These are phyloP conservation scores for Cercospora zeina DNA, from an alignment of 2,329 filamentous ascomycete genomes.

Conservation along the genomic window DNA sequence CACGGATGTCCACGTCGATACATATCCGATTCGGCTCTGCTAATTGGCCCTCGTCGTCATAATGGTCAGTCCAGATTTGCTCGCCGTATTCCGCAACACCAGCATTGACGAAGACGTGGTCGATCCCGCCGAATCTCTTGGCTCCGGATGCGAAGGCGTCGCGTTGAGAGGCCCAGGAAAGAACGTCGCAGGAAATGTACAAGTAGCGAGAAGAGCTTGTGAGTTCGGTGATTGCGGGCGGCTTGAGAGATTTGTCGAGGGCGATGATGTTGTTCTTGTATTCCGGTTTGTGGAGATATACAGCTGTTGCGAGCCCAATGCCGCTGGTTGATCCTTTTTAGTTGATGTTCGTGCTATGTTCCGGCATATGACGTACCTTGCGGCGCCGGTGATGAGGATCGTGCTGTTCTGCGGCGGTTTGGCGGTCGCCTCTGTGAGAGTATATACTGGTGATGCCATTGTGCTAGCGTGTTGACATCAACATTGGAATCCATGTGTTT, in stretches of 20 bases:
- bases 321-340: conserved; percentile 25
- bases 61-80: conserved; percentile 52
- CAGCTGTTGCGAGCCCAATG: conserved; percentile 38
- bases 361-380: conserved; percentile 19
- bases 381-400: conserved; percentile 38
- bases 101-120: conserved; percentile 53
- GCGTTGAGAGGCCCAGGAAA: conserved; percentile 49
- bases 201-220: conserved; percentile 35
- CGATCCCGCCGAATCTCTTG: conserved; percentile 47
- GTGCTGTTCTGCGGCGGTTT: conserved; percentile 34
- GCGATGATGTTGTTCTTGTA: conserved; percentile 36
- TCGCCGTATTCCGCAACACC: conserved; percentile 52
- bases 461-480: not conserved
- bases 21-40: conserved; percentile 50
- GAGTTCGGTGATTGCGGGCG: conserved; percentile 26
- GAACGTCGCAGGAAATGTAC: conserved; percentile 47
- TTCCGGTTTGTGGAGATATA: conserved; percentile 33
- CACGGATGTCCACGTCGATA: conserved; percentile 51
- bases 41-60: conserved; percentile 47
- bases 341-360: not conserved
- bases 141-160: conserved; percentile 47
- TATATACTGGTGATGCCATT: conserved; percentile 37
- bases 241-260: conserved; percentile 32
- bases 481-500: not conserved
- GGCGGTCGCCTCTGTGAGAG: conserved; percentile 29